Percentiles rank a stretch among this genome's conserved stretches.
phyloP scores from a whole-genome alignment of 192 early-diverging fungal genomes.

The Podila epicladia region DNA sequence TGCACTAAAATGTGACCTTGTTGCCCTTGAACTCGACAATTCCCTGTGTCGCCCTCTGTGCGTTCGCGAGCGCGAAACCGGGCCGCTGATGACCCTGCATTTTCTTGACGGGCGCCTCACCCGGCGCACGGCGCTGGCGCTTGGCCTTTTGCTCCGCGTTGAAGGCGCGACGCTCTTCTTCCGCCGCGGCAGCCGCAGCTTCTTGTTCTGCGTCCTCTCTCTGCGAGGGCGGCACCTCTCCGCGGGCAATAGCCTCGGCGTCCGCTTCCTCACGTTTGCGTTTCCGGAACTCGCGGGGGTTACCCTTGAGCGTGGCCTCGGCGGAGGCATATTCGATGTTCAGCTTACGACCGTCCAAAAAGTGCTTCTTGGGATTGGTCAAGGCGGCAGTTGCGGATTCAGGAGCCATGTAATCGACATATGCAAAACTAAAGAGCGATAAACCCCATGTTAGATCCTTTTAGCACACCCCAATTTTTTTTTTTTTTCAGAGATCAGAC shows the following conservation, averaged over 20 bases:
- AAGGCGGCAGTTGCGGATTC: slow-evolving; percentile 73
- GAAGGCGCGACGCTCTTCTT: slow-evolving; percentile 18
- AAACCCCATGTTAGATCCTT: no score
- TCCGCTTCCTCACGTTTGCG: slow-evolving; percentile 50
- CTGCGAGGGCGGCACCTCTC: slow-evolving; percentile 25
- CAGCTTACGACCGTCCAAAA: slow-evolving; percentile 64
- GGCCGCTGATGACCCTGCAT: slow-evolving; percentile 54
- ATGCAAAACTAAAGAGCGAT: slow-evolving; percentile 61
- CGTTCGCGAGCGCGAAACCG: slow-evolving; percentile 56
- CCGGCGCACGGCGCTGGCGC: slow-evolving; percentile 33
- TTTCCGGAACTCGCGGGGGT: slow-evolving; percentile 68
- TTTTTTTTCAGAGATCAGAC: no score
- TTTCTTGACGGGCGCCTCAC: slow-evolving; percentile 37
- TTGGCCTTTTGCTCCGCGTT: slow-evolving; percentile 43
- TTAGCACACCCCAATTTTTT: no score
- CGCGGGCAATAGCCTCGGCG: slow-evolving; percentile 32
- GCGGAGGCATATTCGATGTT: slow-evolving; percentile 77
- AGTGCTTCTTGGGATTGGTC: slow-evolving; percentile 61
- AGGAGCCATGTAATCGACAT: slow-evolving; percentile 71
- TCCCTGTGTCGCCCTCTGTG: slow-evolving; percentile 51
- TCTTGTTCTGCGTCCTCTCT: slow-evolving; percentile 5
- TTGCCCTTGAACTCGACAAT: slow-evolving; percentile 72
- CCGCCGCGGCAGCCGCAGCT: slow-evolving; percentile 13
- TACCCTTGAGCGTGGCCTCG: slow-evolving; percentile 70
- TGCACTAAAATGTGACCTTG: slow-evolving; percentile 70